Conservation (phyloP, 768 basidiomycete genomes). For the Zangia roseola region DNA sequence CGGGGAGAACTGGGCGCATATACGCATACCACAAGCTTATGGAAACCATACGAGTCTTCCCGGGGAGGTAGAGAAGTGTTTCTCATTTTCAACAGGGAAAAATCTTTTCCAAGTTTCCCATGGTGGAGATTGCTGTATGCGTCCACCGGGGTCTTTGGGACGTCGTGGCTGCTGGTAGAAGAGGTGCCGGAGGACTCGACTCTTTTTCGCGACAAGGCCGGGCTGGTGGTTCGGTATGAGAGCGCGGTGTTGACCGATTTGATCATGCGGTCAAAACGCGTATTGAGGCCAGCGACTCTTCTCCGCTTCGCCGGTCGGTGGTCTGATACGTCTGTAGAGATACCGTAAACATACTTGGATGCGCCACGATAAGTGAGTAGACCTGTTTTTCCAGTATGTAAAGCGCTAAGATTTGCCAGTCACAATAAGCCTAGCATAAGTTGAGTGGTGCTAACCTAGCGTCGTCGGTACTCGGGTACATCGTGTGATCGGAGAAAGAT, state of each 20-base stretch:
- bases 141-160: constrained; percentile 42
- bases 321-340: constrained; percentile 7
- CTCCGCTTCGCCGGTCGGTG: constrained; percentile 43
- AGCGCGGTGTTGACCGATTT: constrained; percentile 49
- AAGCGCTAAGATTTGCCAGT: constrained; percentile 4
- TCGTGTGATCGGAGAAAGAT: too few species aligned
- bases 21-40: constrained; percentile 27
- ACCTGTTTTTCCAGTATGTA: constrained; percentile 19
- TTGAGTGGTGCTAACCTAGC: background rate
- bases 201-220: constrained; percentile 29
- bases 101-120: constrained; percentile 38
- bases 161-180: constrained; percentile 41
- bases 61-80: background rate
- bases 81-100: constrained; percentile 46
- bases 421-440: background rate
- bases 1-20: constrained; percentile 23
- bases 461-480: constrained; percentile 3
- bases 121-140: constrained; percentile 35
- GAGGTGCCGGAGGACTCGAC: constrained; percentile 44
- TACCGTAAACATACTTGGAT: background rate
- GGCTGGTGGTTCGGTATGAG: constrained; percentile 18
- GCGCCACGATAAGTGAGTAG: background rate
- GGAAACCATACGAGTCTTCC: constrained; percentile 6
- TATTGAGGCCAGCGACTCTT: constrained; percentile 50
- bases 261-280: constrained; percentile 67